These are phyloP conservation scores for Alisma plantagoaquatica DNA, from an alignment of 106 monocot genomes.

Conservation along the genomic window DNA sequence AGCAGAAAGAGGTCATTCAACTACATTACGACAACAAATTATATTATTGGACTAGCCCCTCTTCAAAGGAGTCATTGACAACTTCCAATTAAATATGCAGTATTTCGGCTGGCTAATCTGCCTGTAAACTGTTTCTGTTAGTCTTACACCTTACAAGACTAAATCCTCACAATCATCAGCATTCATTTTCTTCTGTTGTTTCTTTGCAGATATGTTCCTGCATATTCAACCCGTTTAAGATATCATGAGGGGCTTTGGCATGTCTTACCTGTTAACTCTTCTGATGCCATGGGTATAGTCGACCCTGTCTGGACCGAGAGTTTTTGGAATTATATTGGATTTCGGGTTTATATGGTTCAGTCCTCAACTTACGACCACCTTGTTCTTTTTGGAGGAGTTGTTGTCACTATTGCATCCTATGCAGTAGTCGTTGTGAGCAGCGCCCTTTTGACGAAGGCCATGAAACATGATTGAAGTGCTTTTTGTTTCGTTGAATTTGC, in stretches of 20 bases:
- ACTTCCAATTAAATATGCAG: no score
- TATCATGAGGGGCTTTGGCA: conserved; percentile 53
- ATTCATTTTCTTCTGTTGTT: no score
- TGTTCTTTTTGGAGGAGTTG: conserved; percentile 48
- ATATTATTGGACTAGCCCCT: no score
- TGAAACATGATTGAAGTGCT: conserved; percentile 62
- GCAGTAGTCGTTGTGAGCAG: conserved; percentile 25
- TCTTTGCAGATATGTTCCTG: conserved; percentile 77
- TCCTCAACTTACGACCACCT: conserved; percentile 47
- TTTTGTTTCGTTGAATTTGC: background rate
- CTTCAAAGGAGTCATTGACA: no score
- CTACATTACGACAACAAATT: no score
- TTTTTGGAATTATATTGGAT: conserved; percentile 69
- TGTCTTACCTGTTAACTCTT: conserved; percentile 43
- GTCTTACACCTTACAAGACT: no score
- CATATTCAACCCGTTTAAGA: conserved; percentile 82
- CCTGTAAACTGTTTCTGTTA: no score
- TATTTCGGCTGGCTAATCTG: no score
- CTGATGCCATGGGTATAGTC: conserved; percentile 53
- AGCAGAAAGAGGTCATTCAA: no score
- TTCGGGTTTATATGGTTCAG: conserved; percentile 61
- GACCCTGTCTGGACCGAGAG: conserved; percentile 99
- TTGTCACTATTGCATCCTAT: conserved; percentile 52
- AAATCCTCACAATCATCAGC: no score
- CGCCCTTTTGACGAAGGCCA: conserved; percentile 43